phyloP scores from a whole-genome alignment of 805 yeast species.

The Candida ipomoeae region DNA sequence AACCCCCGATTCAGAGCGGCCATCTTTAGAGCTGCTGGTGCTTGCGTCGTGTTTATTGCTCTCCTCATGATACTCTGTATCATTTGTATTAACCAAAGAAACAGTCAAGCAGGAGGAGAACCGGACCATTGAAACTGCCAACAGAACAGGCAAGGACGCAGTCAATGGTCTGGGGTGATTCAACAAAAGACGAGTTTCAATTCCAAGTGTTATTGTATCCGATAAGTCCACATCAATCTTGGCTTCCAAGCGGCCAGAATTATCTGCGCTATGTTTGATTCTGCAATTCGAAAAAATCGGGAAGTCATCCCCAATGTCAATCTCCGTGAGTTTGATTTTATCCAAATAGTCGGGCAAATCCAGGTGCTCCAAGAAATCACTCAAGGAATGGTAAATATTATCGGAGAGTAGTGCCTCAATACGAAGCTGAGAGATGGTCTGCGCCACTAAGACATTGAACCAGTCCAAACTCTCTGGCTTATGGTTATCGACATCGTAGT shows the following conservation, averaged over 20 bases:
- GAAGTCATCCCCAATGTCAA: slow-evolving; percentile 90
- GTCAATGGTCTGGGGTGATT: slow-evolving; percentile 81
- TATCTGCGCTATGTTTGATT: slow-evolving; percentile 56
- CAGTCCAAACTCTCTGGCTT: slow-evolving; percentile 90
- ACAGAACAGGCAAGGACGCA: slow-evolving; percentile 80
- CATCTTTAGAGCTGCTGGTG: slow-evolving; percentile 4
- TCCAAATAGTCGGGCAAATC: slow-evolving; percentile 79
- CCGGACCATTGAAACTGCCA: slow-evolving; percentile 83
- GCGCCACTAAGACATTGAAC: slow-evolving; percentile 94
- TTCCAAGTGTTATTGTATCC: slow-evolving; percentile 81
- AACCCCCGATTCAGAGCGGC: not conserved
- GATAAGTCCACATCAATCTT: slow-evolving; percentile 87
- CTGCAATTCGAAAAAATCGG: slow-evolving; percentile 94
- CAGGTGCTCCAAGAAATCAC: slow-evolving; percentile 58
- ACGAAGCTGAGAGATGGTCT: slow-evolving; percentile 79
- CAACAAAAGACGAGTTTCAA: slow-evolving; percentile 72
- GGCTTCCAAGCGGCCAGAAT: slow-evolving; percentile 63
- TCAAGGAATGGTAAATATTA: slow-evolving; percentile 75
- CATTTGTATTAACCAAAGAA: slow-evolving; percentile 51
- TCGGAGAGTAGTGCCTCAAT: slow-evolving; percentile 85
- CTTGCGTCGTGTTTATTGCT: slow-evolving; percentile 7
- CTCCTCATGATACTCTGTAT: slow-evolving; percentile 25
- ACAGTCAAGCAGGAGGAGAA: slow-evolving; percentile 88
- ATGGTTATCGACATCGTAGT: slow-evolving; percentile 85
- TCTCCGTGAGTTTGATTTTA: slow-evolving; percentile 72